Conservation (phyloP, 2,329 filamentous ascomycete genomes). For the Trichoderma arundinaceum region DNA sequence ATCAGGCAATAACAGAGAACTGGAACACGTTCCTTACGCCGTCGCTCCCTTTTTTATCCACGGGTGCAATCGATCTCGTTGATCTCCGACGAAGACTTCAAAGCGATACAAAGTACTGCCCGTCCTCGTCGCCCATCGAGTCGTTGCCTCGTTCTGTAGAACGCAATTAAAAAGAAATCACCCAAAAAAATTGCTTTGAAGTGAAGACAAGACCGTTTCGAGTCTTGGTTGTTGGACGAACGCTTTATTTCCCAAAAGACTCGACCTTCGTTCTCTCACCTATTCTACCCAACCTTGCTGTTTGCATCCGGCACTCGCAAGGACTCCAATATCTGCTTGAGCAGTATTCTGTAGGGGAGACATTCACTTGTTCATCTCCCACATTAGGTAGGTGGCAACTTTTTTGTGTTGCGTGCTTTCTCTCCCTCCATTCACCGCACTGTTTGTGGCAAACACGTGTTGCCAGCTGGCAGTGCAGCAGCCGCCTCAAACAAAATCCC, state of each 20-base stretch:
- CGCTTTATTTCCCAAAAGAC: constrained; percentile 12
- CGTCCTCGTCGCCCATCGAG: constrained; percentile 33
- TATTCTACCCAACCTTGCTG: constrained; percentile 28
- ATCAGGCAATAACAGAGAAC: constrained; percentile 45
- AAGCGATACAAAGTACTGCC: constrained; percentile 39
- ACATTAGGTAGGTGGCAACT: constrained; percentile 62
- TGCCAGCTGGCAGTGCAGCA: constrained; percentile 20
- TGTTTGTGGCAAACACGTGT: constrained; percentile 21
- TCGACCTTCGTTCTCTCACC: constrained; percentile 28
- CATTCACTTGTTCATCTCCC: constrained; percentile 99
- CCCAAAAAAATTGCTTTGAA: constrained; percentile 36
- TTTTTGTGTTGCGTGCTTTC: constrained; percentile 17
- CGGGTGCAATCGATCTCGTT: constrained; percentile 46
- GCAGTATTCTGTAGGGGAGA: constrained; percentile 73
- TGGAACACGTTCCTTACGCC: constrained; percentile 51
- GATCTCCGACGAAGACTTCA: constrained; percentile 44
- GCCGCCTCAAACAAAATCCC: constrained; percentile 33
- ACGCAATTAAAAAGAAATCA: constrained; percentile 38
- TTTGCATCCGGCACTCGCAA: constrained; percentile 37
- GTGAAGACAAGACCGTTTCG: constrained; percentile 42
- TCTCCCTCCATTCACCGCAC: constrained; percentile 25
- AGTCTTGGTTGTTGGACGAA: constrained; percentile 31
- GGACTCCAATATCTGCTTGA: constrained; percentile 38
- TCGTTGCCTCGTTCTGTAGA: constrained; percentile 48
- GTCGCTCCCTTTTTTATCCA: constrained; percentile 38